These are phyloP conservation scores for Pistacia vera DNA, from an alignment of 345 rosid genomes.

Conservation along the genomic window DNA sequence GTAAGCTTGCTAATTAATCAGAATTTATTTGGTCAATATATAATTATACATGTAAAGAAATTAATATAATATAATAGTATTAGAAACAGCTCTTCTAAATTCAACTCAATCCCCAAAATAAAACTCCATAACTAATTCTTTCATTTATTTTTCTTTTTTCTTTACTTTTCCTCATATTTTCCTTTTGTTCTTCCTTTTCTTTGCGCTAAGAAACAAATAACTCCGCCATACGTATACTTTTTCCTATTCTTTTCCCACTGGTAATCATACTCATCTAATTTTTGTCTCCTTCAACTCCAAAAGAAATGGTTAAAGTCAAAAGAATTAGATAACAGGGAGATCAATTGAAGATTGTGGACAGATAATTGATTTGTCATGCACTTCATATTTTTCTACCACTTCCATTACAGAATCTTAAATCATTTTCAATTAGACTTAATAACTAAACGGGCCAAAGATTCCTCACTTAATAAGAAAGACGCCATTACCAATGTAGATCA, in stretches of 20 bases:
- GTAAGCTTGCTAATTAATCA: too few species aligned
- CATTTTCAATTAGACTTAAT: not conserved
- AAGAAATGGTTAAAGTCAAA: not conserved
- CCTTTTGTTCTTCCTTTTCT: not conserved
- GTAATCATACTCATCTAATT: not conserved
- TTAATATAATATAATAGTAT: too few species aligned
- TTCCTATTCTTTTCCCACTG: not conserved
- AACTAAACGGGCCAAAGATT: not conserved
- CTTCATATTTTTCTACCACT: not conserved
- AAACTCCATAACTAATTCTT: not conserved
- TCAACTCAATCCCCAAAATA: too few species aligned
- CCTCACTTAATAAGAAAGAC: not conserved
- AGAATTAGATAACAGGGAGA: not conserved
- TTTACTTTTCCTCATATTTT: too few species aligned
- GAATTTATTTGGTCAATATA: too few species aligned
- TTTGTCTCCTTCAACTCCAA: not conserved
- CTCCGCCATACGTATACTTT: not conserved
- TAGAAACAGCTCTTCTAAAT: too few species aligned
- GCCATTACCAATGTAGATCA: not conserved
- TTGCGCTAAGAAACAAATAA: not conserved
- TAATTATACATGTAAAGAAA: too few species aligned
- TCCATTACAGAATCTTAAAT: not conserved
- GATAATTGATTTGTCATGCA: not conserved
- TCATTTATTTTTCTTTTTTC: too few species aligned
- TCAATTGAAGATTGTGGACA: not conserved